Percentiles rank a stretch among this genome's conserved stretches.
These are phyloP conservation scores for Aspergillus floridensis DNA, from an alignment of 2,329 filamentous ascomycete species.

Conservation along the genomic window DNA sequence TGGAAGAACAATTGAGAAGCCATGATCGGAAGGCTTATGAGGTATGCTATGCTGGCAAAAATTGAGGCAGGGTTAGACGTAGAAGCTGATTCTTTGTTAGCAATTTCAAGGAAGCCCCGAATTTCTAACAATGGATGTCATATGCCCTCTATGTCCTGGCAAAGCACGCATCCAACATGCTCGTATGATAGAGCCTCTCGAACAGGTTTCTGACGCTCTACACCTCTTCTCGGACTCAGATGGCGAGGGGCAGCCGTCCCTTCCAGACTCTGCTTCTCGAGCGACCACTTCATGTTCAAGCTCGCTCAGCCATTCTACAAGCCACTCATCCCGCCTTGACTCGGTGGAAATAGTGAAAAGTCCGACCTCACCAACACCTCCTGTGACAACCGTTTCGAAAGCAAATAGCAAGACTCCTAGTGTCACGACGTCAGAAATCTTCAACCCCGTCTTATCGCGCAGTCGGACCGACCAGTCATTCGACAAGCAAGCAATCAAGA, in stretches of 20 bases:
- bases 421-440: constrained; percentile 12
- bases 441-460: constrained; percentile 9
- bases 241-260: constrained; percentile 16
- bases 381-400: constrained; percentile 13
- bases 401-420: constrained; percentile 15
- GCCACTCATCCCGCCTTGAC: constrained; percentile 20
- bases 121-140: constrained; percentile 23
- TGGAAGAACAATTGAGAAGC: constrained; percentile 32
- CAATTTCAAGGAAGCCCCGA: constrained; percentile 19
- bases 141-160: constrained; percentile 32
- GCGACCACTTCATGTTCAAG: constrained; percentile 22
- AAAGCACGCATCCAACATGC: constrained; percentile 33
- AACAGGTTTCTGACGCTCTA: constrained; percentile 23
- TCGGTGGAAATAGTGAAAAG: constrained; percentile 14
- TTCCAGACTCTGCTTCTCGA: constrained; percentile 17
- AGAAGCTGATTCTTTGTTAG: constrained; percentile 7
- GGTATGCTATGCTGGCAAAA: constrained; percentile 16
- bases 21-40: constrained; percentile 32
- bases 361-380: constrained; percentile 15
- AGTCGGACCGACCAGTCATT: constrained; percentile 9
- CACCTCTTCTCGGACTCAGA: constrained; percentile 18
- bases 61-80: neutral
- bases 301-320: constrained; percentile 24
- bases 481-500: constrained; percentile 18
- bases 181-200: constrained; percentile 35